These are phyloP conservation scores for Xylaria sp. DNA, from an alignment of 2,329 filamentous ascomycete genomes.

Conservation along the genomic window DNA sequence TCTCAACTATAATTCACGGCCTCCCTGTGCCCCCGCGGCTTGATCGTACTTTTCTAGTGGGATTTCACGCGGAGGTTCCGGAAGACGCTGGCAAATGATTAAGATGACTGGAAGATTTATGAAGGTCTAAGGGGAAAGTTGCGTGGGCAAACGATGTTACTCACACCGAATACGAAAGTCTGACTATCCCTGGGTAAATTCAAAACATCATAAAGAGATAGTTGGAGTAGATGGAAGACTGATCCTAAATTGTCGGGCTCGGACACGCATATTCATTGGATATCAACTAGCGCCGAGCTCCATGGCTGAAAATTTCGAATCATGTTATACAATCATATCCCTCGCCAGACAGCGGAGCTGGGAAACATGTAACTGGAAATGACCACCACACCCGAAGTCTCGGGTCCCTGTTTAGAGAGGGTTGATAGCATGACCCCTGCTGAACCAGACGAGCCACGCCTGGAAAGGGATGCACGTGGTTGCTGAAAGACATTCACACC, in stretches of 20 bases:
- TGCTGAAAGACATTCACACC: background rate
- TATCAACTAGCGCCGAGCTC: background rate
- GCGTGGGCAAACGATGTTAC: conserved; percentile 2
- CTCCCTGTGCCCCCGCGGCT: background rate
- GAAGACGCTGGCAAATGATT: background rate
- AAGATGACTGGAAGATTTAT: conserved; percentile 13
- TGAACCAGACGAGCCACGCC: background rate
- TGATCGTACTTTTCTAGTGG: too few relatives aligned
- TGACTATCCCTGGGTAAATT: background rate
- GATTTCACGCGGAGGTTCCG: background rate
- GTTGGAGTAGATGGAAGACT: background rate
- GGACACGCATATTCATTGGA: background rate
- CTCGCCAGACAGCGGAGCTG: background rate
- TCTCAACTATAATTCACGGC: conserved; percentile 47
- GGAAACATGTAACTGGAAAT: conserved; percentile 2
- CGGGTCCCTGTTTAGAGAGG: background rate
- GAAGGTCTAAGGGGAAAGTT: conserved; percentile 12
- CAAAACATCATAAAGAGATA: background rate
- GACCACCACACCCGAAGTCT: background rate
- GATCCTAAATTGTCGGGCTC: background rate
- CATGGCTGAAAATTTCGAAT: background rate
- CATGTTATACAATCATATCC: conserved; percentile 1
- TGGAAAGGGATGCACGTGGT: background rate
- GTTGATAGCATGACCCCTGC: background rate
- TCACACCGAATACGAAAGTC: background rate